These are phyloP conservation scores for Melampsora occidentalis DNA, from an alignment of 1,284 basidiomycete genomes.

Conservation along the genomic window DNA sequence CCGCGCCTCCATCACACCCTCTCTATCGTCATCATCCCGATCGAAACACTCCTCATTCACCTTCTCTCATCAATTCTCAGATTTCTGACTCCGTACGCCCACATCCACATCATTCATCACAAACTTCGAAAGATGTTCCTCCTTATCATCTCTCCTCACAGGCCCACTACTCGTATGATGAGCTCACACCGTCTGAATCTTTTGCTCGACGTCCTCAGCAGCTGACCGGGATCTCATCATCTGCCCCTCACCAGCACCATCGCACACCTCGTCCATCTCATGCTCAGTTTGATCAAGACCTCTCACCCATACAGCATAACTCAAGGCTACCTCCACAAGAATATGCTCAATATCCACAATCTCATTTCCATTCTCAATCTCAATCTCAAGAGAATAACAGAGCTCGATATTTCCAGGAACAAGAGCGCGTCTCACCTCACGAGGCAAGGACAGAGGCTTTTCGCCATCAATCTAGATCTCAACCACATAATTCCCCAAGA, in stretches of 20 bases:
- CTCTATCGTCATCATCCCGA: constrained; percentile 1
- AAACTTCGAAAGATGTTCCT: too few relatives aligned
- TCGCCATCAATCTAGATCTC: background rate
- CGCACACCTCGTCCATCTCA: background rate
- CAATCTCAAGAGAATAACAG: too few relatives aligned
- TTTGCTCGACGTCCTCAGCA: too few relatives aligned
- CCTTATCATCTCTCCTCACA: too few relatives aligned
- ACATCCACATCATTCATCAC: too few relatives aligned
- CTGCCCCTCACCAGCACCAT: background rate
- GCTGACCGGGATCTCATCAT: background rate
- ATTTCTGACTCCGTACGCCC: too few relatives aligned
- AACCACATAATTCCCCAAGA: background rate
- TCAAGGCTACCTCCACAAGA: background rate
- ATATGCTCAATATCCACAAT: background rate
- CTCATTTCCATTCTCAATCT: background rate
- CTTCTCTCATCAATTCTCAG: too few relatives aligned
- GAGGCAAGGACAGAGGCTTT: background rate
- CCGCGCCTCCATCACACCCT: background rate
- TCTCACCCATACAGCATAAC: background rate
- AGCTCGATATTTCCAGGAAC: background rate
- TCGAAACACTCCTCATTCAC: background rate
- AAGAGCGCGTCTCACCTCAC: background rate
- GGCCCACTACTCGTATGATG: too few relatives aligned
- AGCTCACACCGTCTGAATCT: too few relatives aligned
- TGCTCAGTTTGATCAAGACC: background rate